Base-by-base conservation (phyloP, 1,139 yeast genomes). In the Nadsonia commutata region DNA sequence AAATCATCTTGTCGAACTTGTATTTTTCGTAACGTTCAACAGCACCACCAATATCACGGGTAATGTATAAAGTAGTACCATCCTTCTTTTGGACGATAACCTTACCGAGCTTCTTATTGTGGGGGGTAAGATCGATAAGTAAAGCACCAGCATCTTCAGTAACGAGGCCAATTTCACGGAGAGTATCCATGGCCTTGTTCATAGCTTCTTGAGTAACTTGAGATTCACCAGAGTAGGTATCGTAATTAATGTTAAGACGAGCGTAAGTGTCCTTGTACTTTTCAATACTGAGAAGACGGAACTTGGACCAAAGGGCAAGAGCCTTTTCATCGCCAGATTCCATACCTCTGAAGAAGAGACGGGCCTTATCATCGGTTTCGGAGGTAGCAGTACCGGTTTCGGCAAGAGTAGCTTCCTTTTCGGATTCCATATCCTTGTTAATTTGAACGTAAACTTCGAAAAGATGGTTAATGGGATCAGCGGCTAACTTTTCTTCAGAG, bases 41-140 rank as follows among this genome's bases (percentile, higher is more conserved):
- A 46, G 98, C 98, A 58, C 90, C 96, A 57, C 98, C 97, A 48
- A 93, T 84, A 65, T 93, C 99, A 70, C 99, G 80, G 49, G 97
- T 88, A 56, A 93, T 68, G 63, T 93, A 93, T 51, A 93, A 70
- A 16, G 95, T 83, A 31, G 99, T 84, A 61, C 98, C 98, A 60
- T 93, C 98, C 39, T 86, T 78, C 66, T 93, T 93, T 62, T 86
- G 90, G 44, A 93, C 93, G 52, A 93, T 75, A 49, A 86, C 85
- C 66, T 90, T 90, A 53, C 97, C 98, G 49, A 93, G 72, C 63
- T 88, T 88, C 71, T 90, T 90, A 70, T 82, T 84, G 68, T 79
- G 80, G 55, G 77, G 78, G 50, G 83, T 77, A 63, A 90, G 73
- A 59, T 93, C 96, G 53, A 93, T 82, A 52, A 90, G 71, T 56